Percentiles rank a stretch among this genome's conserved stretches.
Conservation (phyloP, 108 stramenopile genomes). For the Chaetoceros muelleri region DNA sequence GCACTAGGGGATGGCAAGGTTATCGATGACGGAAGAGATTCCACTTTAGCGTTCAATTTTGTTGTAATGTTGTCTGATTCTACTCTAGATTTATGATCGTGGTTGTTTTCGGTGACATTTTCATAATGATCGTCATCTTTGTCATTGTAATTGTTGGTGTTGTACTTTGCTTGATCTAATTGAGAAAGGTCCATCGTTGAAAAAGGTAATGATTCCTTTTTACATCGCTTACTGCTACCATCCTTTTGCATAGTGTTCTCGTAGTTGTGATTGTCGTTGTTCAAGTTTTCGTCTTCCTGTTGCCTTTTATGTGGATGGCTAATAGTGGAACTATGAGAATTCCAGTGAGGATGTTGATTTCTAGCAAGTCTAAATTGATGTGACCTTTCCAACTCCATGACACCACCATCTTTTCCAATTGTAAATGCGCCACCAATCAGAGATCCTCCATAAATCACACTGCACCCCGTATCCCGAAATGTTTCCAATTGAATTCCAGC, state of each 20-base stretch:
- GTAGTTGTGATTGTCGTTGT: no score
- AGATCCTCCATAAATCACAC: constrained; percentile 41
- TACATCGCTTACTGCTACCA: not conserved
- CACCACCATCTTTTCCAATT: no score
- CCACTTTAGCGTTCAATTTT: no score
- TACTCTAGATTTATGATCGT: not conserved
- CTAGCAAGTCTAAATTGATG: not conserved
- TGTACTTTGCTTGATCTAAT: not conserved
- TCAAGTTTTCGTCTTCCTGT: no score
- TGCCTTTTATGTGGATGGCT: no score
- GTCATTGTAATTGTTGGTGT: not conserved
- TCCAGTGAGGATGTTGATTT: not conserved
- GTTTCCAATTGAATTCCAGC: constrained; percentile 10
- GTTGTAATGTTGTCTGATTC: no score
- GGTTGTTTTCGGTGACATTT: not conserved
- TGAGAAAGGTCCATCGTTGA: not conserved
- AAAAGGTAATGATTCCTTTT: not conserved
- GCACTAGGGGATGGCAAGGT: no score
- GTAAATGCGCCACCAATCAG: constrained; percentile 32
- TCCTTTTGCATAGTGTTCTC: no score
- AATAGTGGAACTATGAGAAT: not conserved
- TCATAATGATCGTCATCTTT: not conserved
- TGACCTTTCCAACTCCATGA: constrained; percentile 16
- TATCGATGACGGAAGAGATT: not conserved
- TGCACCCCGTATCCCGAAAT: constrained; percentile 25